Base-by-base conservation (phyloP, 768 basidiomycete species). In the Suillus subluteus region DNA sequence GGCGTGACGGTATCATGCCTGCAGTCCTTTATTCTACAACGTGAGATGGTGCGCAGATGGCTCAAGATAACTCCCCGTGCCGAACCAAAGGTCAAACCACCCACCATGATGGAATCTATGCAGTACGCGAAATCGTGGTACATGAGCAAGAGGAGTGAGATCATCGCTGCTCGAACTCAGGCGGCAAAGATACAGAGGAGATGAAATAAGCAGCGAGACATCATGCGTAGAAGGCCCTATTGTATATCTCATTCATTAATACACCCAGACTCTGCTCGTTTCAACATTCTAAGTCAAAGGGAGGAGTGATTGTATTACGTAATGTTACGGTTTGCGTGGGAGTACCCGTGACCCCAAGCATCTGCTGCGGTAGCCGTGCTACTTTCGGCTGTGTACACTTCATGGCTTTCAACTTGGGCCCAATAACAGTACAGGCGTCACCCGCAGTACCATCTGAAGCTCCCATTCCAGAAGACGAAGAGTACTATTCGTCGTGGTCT, bases 401-500 rank as follows among this genome's bases (percentile, higher is more conserved):
- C 64, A 82, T 86, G 82, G 71, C 79, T 44, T 69, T 83, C 69
- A 75, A 75, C 54, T 68, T 82, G 15, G 75, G 74, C 55, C 76
- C 84, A 58, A 59, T 82, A 32, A 72, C 79, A 30, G 68, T 76
- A 5, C 72, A 78, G 61, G 78, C 70, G 32, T 40, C 63, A 13
- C 66, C 73, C 9, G 30, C 69, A 2, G 18, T 74, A 6, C 71
- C 80, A 13, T 73, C 85, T 0, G 72, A 73, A 0, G 66, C 71
- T 3, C 81, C 86, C 30, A 73, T 83, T 41, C 77, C 84, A 13
- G 91, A 94, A 74, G 92, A 93, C 59, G 94, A 95, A 76, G 94
- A 96, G 75, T 92, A 89, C 76, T 95, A 95, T 78, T 94, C 92
- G 16, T 95, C 94, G 40, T 94, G 94, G 92, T 94, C 93, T n/a